Conservation (phyloP, 768 basidiomycete species). For the Fistulinella prunicolor region DNA sequence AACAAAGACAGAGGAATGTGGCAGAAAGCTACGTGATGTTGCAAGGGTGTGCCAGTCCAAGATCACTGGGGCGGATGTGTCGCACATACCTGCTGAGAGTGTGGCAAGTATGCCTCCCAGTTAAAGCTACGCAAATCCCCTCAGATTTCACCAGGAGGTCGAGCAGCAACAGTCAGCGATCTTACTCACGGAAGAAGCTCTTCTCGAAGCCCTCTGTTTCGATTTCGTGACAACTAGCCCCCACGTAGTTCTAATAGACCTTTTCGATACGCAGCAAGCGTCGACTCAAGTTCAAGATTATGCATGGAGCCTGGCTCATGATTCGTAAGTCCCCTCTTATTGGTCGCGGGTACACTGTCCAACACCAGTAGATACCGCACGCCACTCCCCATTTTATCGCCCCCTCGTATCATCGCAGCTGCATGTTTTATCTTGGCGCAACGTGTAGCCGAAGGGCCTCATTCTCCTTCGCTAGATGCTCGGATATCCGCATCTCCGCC, state of each 20-base stretch:
- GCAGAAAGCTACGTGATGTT: constrained; percentile 82
- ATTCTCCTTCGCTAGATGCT: constrained; percentile 70
- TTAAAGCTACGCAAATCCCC: not conserved
- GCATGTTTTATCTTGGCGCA: constrained; percentile 80
- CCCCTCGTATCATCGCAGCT: constrained; percentile 67
- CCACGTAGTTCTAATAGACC: constrained; percentile 70
- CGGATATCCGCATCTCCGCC: constrained; percentile 70
- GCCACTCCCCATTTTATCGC: constrained; percentile 69
- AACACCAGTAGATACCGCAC: constrained; percentile 61
- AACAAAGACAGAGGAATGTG: constrained; percentile 90
- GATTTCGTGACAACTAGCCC: constrained; percentile 79
- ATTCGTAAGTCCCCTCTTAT: constrained; percentile 57
- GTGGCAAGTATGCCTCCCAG: constrained; percentile 45
- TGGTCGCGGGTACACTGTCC: constrained; percentile 3
- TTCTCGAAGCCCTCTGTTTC: constrained; percentile 82
- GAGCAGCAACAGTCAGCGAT: constrained; percentile 69
- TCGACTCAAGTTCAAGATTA: constrained; percentile 59
- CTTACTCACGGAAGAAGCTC: constrained; percentile 69
- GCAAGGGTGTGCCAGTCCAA: constrained; percentile 74
- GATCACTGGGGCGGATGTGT: constrained; percentile 51
- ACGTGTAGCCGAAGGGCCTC: constrained; percentile 66
- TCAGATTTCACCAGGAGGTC: constrained; percentile 53
- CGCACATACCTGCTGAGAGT: constrained; percentile 58
- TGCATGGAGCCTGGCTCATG: constrained; percentile 84
- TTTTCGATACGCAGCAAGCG: constrained; percentile 57